Percentiles rank a stretch among this genome's conserved stretches.
phyloP scores from a whole-genome alignment of 768 basidiomycete genomes.

The Phylloporus sp. region DNA sequence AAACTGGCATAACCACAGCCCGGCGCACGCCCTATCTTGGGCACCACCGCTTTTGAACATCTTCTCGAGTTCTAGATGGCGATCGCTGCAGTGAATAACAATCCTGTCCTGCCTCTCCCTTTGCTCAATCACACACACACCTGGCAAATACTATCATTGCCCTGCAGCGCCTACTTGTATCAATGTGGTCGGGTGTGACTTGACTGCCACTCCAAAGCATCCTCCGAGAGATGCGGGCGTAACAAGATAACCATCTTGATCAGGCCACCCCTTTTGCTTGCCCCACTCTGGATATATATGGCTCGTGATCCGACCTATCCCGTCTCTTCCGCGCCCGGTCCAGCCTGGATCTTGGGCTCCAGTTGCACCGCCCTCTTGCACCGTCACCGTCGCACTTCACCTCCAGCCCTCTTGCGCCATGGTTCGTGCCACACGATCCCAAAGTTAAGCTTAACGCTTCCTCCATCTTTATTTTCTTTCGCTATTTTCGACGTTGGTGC shows the following conservation, averaged over 20 bases:
- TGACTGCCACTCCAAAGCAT: slow-evolving; percentile 10
- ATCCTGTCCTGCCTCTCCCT: not conserved
- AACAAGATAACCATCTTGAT: slow-evolving; percentile 12
- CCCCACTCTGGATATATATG: not conserved
- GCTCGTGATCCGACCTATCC: slow-evolving; percentile 20
- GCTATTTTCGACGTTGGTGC: not conserved
- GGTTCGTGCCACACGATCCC: not conserved
- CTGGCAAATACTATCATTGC: not conserved
- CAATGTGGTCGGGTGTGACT: not conserved
- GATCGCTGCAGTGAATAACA: not conserved
- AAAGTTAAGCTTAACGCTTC: slow-evolving; percentile 1
- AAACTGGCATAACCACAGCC: not conserved
- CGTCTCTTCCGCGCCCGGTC: slow-evolving; percentile 10
- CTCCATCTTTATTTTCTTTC: not conserved
- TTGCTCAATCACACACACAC: not conserved
- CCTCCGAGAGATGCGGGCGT: slow-evolving; percentile 13
- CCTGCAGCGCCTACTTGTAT: not conserved
- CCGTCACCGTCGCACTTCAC: not conserved
- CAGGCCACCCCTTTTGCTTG: not conserved
- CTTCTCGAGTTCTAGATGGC: not conserved
- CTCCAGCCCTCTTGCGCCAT: not conserved
- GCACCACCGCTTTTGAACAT: not conserved
- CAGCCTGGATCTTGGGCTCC: not conserved
- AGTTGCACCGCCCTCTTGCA: not conserved
- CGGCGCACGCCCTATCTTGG: not conserved